Evolutionary conservation across 768 basidiomycete genomes (phyloP).

Genomic region (Phallus indusiatus): DNA sequence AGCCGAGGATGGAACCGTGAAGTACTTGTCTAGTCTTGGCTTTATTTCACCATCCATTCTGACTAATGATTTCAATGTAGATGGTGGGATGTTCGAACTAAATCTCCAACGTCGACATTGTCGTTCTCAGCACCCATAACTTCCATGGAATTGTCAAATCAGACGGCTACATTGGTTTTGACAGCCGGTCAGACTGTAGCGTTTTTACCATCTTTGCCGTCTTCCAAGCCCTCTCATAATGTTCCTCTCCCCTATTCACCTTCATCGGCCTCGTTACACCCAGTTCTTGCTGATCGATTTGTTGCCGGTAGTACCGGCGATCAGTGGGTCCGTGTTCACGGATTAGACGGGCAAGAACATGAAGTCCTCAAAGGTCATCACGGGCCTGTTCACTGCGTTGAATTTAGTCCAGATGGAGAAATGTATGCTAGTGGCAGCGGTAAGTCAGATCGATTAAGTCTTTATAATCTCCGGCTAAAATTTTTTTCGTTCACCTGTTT

Average conservation of each 20-base stretch:
- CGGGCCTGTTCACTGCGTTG: slow-evolving; percentile 91
- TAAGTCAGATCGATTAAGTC: slow-evolving; percentile 30
- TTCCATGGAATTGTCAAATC: slow-evolving; percentile 85
- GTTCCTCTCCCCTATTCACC: slow-evolving; percentile 77
- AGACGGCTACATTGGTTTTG: slow-evolving; percentile 75
- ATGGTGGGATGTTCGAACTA: slow-evolving; percentile 94
- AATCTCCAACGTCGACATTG: slow-evolving; percentile 58
- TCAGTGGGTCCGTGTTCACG: slow-evolving; percentile 95
- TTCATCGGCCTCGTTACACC: slow-evolving; percentile 93
- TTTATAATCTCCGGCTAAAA: not conserved
- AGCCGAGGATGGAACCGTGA: slow-evolving; percentile 85
- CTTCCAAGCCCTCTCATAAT: slow-evolving; percentile 57
- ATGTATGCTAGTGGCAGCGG: slow-evolving; percentile 96
- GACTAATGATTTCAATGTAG: slow-evolving; percentile 30
- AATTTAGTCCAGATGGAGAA: slow-evolving; percentile 94
- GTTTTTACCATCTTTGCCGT: slow-evolving; percentile 73
- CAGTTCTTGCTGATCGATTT: slow-evolving; percentile 78
- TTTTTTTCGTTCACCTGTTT: slow-evolving; percentile 9
- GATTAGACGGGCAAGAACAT: slow-evolving; percentile 79
- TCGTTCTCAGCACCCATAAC: slow-evolving; percentile 74
- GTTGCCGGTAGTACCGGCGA: slow-evolving; percentile 85
- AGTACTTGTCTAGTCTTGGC: slow-evolving; percentile 38
- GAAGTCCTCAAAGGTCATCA: slow-evolving; percentile 96
- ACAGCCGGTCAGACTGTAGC: slow-evolving; percentile 89
- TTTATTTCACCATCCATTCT: slow-evolving; percentile 8